Conservation (phyloP, 2,329 filamentous ascomycete genomes). For the Aphanocladium album region DNA sequence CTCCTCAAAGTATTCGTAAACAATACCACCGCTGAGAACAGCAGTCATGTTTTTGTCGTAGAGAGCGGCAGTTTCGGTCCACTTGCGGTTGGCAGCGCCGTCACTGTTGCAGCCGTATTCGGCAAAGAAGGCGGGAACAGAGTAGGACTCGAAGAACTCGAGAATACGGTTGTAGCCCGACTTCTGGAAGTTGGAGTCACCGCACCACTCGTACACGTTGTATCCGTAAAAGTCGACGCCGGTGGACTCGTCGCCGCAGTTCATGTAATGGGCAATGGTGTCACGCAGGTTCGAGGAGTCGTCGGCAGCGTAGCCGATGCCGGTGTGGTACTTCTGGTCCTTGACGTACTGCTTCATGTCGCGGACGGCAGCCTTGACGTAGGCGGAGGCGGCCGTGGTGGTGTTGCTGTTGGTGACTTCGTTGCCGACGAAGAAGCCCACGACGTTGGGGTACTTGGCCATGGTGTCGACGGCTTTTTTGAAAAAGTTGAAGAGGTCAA, state of each 20-base stretch:
- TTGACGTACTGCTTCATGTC: constrained; percentile 95
- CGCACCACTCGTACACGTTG: constrained; percentile 99
- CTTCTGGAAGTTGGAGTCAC: constrained; percentile 66
- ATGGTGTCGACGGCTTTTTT: constrained; percentile 77
- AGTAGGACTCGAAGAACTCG: constrained; percentile 81
- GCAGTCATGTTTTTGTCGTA: constrained; percentile 75
- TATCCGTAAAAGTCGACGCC: constrained; percentile 98
- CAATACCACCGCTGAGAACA: constrained; percentile 92
- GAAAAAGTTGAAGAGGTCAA: constrained; percentile 74
- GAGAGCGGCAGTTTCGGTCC: constrained; percentile 78
- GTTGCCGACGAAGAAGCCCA: constrained; percentile 98
- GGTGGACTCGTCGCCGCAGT: constrained; percentile 64
- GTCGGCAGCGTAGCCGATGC: constrained; percentile 94
- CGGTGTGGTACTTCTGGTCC: constrained; percentile 71
- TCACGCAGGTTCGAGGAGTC: constrained; percentile 80
- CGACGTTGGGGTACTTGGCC: constrained; percentile 77
- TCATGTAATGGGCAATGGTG: constrained; percentile 86
- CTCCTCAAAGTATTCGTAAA: constrained; percentile 98
- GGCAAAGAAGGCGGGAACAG: constrained; percentile 94
- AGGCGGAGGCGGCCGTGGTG: constrained; percentile 88
- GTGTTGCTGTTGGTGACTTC: constrained; percentile 86
- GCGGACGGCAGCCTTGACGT: constrained; percentile 94
- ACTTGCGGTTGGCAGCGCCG: constrained; percentile 63
- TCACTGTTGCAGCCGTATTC: constrained; percentile 91
- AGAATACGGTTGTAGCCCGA: constrained; percentile 83